Percentiles rank a stretch among this genome's conserved stretches.
Conservation (phyloP, 2,329 filamentous ascomycete species). For the Fusarium marasasianum region DNA sequence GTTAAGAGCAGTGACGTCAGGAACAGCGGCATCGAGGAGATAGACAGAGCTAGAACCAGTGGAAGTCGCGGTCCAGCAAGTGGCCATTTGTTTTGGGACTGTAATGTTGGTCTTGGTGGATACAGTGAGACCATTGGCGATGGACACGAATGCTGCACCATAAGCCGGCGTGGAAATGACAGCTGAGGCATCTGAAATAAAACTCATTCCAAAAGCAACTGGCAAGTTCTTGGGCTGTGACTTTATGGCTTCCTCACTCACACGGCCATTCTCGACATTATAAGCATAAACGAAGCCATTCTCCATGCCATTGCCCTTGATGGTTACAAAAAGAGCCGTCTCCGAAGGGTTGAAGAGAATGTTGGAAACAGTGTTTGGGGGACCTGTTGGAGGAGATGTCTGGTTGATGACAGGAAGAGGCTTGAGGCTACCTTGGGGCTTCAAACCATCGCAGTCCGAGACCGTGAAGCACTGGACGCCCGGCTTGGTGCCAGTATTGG, state of each 20-base stretch:
- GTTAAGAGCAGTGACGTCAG: background rate
- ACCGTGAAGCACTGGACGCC: conserved; percentile 9
- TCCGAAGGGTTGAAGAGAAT: conserved; percentile 12
- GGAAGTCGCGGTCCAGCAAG: background rate
- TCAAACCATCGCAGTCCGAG: background rate
- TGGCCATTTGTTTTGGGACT: background rate
- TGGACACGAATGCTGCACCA: conserved; percentile 5
- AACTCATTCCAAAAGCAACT: conserved; percentile 1
- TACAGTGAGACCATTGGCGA: background rate
- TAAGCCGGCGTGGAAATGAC: conserved; percentile 1
- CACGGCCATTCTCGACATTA: background rate
- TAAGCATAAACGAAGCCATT: conserved; percentile 1
- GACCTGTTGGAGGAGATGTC: background rate
- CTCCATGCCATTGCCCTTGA: background rate
- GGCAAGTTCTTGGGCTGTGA: background rate
- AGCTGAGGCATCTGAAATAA: background rate
- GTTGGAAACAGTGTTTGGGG: background rate
- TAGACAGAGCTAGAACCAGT: background rate
- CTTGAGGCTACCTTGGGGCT: background rate
- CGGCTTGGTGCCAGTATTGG: conserved; percentile 6
- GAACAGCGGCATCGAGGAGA: background rate
- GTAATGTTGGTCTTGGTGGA: background rate
- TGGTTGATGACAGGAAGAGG: background rate
- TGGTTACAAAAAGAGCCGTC: background rate
- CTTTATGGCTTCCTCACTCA: background rate